Evolutionary conservation across 352 stramenopile species (phyloP).

Genomic region (Globisporangium acanthophoron): DNA sequence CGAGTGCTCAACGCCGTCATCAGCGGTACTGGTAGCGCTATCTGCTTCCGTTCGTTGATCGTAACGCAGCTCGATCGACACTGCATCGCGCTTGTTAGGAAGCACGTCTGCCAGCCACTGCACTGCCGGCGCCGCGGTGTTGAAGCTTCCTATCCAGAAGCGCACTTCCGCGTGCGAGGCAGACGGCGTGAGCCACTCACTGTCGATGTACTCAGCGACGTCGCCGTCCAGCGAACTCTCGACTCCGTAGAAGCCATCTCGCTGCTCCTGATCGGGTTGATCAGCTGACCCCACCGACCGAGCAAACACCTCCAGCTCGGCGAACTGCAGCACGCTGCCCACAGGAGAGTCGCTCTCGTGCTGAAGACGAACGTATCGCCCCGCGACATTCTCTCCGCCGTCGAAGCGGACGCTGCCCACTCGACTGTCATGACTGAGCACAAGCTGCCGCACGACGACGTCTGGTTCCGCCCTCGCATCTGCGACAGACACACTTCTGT

Average conservation of each 20-base stretch:
- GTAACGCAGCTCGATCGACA: constrained; percentile 8
- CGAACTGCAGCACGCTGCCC: constrained; percentile 47
- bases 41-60: constrained; percentile 1
- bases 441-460: constrained; percentile 5
- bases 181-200: constrained; percentile 52
- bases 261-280: constrained; percentile 5
- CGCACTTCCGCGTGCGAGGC: constrained; percentile 28
- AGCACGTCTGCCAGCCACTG: constrained; percentile 30
- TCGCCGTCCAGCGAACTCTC: constrained; percentile 27
- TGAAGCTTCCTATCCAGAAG: constrained; percentile 69
- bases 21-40: neutral
- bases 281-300: neutral
- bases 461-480: neutral
- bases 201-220: constrained; percentile 45
- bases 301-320: constrained; percentile 55
- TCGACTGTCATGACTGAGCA: constrained; percentile 13
- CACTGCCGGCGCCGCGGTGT: constrained; percentile 40
- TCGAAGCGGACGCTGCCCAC: constrained; percentile 16
- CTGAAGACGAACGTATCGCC: constrained; percentile 59
- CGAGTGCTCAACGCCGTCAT: neutral
- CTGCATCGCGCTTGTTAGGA: neutral
- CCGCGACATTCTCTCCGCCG: constrained; percentile 9
- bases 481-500: neutral
- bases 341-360: constrained; percentile 20
- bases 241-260: constrained; percentile 68